These are phyloP conservation scores for Ambrosiella xylebori DNA, from an alignment of 2,329 filamentous ascomycete genomes.

Conservation along the genomic window DNA sequence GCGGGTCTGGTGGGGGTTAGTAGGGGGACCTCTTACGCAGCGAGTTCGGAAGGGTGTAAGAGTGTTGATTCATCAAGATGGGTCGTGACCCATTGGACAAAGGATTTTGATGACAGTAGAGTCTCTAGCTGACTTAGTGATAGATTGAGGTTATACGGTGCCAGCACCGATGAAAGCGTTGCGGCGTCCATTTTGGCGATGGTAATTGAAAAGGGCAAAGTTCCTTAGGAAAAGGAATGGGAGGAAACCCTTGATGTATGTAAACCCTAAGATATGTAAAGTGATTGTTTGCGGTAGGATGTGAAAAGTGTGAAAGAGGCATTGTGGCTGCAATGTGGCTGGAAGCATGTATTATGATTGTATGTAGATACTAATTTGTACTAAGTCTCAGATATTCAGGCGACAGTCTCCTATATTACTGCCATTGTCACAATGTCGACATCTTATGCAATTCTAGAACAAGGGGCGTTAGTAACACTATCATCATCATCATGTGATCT, in stretches of 20 bases:
- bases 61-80: slow-evolving; percentile 35
- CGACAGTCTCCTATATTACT: too few species aligned
- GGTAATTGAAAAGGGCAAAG: neutral
- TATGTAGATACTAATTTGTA: too few species aligned
- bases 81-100: slow-evolving; percentile 26
- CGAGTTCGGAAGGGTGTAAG: slow-evolving; percentile 35
- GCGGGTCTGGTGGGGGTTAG: neutral
- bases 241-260: too few species aligned
- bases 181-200: neutral
- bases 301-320: too few species aligned
- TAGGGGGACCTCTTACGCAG: slow-evolving; percentile 23
- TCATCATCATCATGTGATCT: neutral
- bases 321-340: too few species aligned
- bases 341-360: too few species aligned
- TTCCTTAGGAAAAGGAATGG: too few species aligned
- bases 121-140: slow-evolving; percentile 12
- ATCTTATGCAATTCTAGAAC: too few species aligned
- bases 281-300: too few species aligned
- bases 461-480: neutral
- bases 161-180: neutral
- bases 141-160: neutral
- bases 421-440: too few species aligned
- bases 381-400: too few species aligned
- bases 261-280: too few species aligned
- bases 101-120: neutral